These are phyloP conservation scores for Glycine tomentella DNA, from an alignment of 306 rosid genomes.

Conservation along the genomic window DNA sequence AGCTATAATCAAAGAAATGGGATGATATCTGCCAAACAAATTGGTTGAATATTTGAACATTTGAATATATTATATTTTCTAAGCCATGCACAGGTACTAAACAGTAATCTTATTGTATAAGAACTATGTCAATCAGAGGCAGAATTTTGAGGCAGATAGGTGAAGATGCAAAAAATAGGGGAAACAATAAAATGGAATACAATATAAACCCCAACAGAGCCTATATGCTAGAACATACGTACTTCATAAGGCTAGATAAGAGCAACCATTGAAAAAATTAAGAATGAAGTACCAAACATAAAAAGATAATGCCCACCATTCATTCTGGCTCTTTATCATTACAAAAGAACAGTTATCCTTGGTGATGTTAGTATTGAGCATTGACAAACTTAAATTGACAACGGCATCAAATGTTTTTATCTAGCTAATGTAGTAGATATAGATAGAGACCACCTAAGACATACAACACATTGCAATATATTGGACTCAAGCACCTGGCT, in stretches of 20 bases:
- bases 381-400: constrained; percentile 20
- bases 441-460: constrained; percentile 10
- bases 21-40: constrained; percentile 84
- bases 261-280: background rate
- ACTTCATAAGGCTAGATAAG: constrained; percentile 16
- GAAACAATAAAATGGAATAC: background rate
- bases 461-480: constrained; percentile 17
- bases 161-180: constrained; percentile 1
- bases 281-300: background rate
- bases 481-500: constrained; percentile 10
- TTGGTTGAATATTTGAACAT: constrained; percentile 39
- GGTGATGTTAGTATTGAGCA: constrained; percentile 17
- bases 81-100: constrained; percentile 23
- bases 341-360: constrained; percentile 11
- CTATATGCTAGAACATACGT: constrained; percentile 26
- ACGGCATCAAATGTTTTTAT: background rate
- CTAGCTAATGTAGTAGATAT: constrained; percentile 26
- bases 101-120: constrained; percentile 33
- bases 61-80: constrained; percentile 33
- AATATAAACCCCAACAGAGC: constrained; percentile 32
- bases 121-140: constrained; percentile 28
- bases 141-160: constrained; percentile 15
- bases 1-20: constrained; percentile 89
- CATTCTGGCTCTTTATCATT: constrained; percentile 15
- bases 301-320: constrained; percentile 15